Evolutionary conservation across 176 grass and related monocot species (phyloP).

Genomic region (Thalia dealbata): DNA sequence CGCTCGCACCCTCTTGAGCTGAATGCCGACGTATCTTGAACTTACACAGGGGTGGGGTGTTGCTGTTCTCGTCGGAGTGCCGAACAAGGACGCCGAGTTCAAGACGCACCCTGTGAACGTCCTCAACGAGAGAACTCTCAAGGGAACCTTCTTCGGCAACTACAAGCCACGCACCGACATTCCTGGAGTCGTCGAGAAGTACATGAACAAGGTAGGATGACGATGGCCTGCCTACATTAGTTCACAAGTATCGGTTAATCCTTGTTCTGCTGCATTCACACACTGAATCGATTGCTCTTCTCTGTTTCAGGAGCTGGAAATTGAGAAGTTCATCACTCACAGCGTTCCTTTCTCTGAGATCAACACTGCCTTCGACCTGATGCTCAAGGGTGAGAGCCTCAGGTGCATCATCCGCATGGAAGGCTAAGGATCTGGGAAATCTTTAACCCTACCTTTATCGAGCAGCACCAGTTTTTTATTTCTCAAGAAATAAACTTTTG

Average conservation of each 20-base stretch:
- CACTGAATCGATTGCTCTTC: no score
- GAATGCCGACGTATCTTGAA: no score
- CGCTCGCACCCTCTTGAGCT: not conserved
- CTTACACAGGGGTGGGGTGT: slow-evolving; percentile 12
- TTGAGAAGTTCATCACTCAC: not conserved
- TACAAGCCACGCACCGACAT: slow-evolving; percentile 6
- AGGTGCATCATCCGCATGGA: slow-evolving; percentile 1
- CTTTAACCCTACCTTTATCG: no score
- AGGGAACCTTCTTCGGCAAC: slow-evolving; percentile 13
- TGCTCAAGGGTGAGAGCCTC: slow-evolving; percentile 3
- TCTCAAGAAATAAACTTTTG: no score
- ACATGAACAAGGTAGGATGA: slow-evolving; percentile 9
- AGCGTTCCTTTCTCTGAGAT: slow-evolving; percentile 1
- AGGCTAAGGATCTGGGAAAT: not conserved
- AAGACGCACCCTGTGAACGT: slow-evolving; percentile 11
- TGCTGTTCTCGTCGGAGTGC: slow-evolving; percentile 13
- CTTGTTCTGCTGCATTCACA: no score
- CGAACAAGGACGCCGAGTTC: slow-evolving; percentile 2
- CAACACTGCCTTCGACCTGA: slow-evolving; percentile 1
- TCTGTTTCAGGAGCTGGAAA: not conserved
- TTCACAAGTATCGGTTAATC: no score
- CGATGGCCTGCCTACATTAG: no score
- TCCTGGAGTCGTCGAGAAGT: slow-evolving; percentile 8
- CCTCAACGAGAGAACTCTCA: slow-evolving; percentile 2
- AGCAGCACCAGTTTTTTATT: no score